phyloP scores from a whole-genome alignment of 1,284 basidiomycete species.

The Phellopilus nigrolimitatus region DNA sequence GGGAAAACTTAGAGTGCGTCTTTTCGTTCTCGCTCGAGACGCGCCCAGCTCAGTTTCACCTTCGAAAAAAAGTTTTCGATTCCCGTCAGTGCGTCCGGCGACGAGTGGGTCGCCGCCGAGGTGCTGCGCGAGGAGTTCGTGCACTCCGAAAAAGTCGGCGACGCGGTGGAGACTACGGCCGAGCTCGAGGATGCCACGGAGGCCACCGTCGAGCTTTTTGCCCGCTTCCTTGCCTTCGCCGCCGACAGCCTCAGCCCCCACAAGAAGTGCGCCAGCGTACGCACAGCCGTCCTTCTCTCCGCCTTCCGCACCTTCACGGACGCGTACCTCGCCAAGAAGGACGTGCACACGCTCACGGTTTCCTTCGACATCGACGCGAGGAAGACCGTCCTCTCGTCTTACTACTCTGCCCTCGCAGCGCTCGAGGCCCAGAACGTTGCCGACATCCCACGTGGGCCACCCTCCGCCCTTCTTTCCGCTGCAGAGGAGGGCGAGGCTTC shows the following conservation, averaged over 20 bases:
- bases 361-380: slow-evolving; percentile 73
- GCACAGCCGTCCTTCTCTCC: slow-evolving; percentile 67
- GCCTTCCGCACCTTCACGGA: slow-evolving; percentile 76
- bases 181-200: slow-evolving; percentile 54
- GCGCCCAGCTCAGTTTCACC: neutral
- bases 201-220: slow-evolving; percentile 71
- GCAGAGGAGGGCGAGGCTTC: slow-evolving; percentile 69
- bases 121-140: slow-evolving; percentile 83
- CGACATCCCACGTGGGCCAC: slow-evolving; percentile 58
- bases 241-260: slow-evolving; percentile 57
- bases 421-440: slow-evolving; percentile 61
- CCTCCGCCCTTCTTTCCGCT: slow-evolving; percentile 74
- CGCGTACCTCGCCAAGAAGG: slow-evolving; percentile 68
- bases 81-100: slow-evolving; percentile 70
- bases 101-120: slow-evolving; percentile 88
- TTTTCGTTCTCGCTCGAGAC: slow-evolving; percentile 20
- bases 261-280: slow-evolving; percentile 47
- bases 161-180: slow-evolving; percentile 46
- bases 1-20: slow-evolving; percentile 59
- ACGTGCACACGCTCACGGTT: slow-evolving; percentile 79
- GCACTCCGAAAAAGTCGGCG: slow-evolving; percentile 55
- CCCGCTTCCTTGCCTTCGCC: slow-evolving; percentile 75
- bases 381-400: slow-evolving; percentile 73
- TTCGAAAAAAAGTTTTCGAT: slow-evolving; percentile 54
- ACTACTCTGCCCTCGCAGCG: slow-evolving; percentile 73